Evolutionary conservation across 2,329 filamentous ascomycete genomes (phyloP), one percentile per base, ranked within the genome.

Genomic region (Cladosporium oxysporum): DNA sequence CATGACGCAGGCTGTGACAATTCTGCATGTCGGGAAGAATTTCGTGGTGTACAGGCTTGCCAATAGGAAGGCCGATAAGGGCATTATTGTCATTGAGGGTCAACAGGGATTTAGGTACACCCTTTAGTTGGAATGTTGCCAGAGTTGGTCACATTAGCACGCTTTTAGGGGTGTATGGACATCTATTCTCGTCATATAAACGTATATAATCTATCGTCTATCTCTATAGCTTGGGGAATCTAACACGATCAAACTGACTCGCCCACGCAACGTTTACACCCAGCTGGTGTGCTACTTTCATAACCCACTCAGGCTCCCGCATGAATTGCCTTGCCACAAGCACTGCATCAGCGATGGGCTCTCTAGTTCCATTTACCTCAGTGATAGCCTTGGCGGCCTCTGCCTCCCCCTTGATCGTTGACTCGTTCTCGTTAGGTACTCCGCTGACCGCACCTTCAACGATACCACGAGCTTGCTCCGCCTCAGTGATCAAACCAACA

Each of bases 301-400:
- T 68, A 31, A 85, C 83, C 83, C 83, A 85, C 69, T 84, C 83
- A 0, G 83, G 83, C 73, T 85, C 83, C 8, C 84, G 76, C 78
- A 86, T 79, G 66, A 86, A 85, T 68, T 86, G 83, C 52, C 83
- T 77, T 0, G 80, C 84, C 41, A 86, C 78, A n/a, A 85, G 69
- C 28, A 85, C 76, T 0, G 81, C 80, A 76, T 86, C 83, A 0
- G 83, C 81, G 78, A 77, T 74, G 0, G 75, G 74, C 63, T 75
- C 72, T 16, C 69, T 69, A 23, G 67, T 62, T 7, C 71, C 67
- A 1, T 61, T 69, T 1, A 71, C 61, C 44, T 80, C 75, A 0
- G 79, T 81, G 74, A 80, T 76, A 18, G 74, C 70, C 28, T 72
- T 70, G 0, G 77, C 79, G 52, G 76, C 69, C 52, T 75, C 69